These are phyloP conservation scores for Xylaria sp. DNA, from an alignment of 2,329 filamentous ascomycete species.

Conservation along the genomic window DNA sequence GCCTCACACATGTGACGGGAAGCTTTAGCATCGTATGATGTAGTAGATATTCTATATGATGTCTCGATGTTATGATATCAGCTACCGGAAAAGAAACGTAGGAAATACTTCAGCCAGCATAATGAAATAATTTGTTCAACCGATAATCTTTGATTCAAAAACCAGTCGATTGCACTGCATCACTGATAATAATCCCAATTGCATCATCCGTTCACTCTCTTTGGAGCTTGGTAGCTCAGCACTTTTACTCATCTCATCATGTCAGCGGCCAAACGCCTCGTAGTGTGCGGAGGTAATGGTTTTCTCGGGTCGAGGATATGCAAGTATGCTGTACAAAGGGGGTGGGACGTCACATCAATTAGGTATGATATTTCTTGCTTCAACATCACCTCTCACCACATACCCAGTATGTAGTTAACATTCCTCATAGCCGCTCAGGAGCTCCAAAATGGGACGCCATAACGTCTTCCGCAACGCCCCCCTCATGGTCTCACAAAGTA, in stretches of 20 bases:
- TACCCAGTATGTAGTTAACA: conserved; percentile 34
- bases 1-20: conserved; percentile 35
- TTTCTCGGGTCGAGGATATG: conserved; percentile 92
- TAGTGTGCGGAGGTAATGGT: conserved; percentile 93
- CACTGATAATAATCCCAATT: neutral
- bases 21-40: conserved; percentile 41
- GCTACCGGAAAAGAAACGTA: neutral
- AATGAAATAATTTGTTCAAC: neutral
- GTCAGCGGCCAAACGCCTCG: conserved; percentile 77
- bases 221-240: conserved; percentile 1
- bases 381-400: neutral
- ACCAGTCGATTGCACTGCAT: neutral
- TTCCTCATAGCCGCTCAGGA: conserved; percentile 78
- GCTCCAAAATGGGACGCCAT: conserved; percentile 86
- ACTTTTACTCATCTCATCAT: conserved; percentile 49
- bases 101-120: neutral
- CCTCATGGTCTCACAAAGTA: conserved; percentile 84
- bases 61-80: neutral
- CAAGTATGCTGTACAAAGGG: conserved; percentile 83
- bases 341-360: conserved; percentile 93
- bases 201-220: conserved; percentile 23
- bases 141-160: neutral
- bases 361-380: conserved; percentile 66
- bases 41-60: neutral
- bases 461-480: conserved; percentile 75